Evolutionary conservation across 768 basidiomycete species (phyloP).

Genomic region (Mycena indigotica): DNA sequence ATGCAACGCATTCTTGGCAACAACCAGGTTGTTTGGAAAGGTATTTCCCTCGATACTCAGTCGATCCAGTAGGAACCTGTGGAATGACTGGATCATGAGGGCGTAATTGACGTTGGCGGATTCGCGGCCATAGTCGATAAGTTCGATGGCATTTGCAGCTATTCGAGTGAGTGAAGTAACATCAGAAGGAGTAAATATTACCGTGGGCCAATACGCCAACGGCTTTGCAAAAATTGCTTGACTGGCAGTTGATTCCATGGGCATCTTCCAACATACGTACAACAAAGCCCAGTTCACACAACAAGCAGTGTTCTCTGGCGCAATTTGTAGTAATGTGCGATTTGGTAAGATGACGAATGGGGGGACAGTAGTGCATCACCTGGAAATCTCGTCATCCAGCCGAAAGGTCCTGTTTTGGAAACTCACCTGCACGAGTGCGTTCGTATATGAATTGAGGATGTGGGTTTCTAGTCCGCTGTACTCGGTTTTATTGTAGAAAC

Average conservation of each 20-base stretch:
- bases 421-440: slow-evolving; percentile 35
- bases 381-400: slow-evolving; percentile 33
- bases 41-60: slow-evolving; percentile 73
- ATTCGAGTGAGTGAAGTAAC: not conserved
- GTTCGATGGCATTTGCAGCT: slow-evolving; percentile 80
- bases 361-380: slow-evolving; percentile 77
- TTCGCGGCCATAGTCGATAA: slow-evolving; percentile 87
- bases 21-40: slow-evolving; percentile 58
- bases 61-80: slow-evolving; percentile 89
- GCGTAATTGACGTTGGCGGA: slow-evolving; percentile 74
- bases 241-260: slow-evolving; percentile 89
- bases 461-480: slow-evolving; percentile 96
- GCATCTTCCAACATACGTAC: slow-evolving; percentile 97
- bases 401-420: too few species aligned
- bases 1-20: slow-evolving; percentile 39
- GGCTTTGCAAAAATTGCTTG: slow-evolving; percentile 95
- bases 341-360: slow-evolving; percentile 82
- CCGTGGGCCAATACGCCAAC: slow-evolving; percentile 88
- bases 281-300: slow-evolving; percentile 95
- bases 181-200: slow-evolving; percentile 31
- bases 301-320: slow-evolving; percentile 85
- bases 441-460: slow-evolving; percentile 96
- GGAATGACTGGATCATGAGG: slow-evolving; percentile 91
- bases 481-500: slow-evolving; percentile 91
- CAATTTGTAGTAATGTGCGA: slow-evolving; percentile 91